Conservation (phyloP, 805 yeast genomes). For the Suhomyces pyralidae region DNA sequence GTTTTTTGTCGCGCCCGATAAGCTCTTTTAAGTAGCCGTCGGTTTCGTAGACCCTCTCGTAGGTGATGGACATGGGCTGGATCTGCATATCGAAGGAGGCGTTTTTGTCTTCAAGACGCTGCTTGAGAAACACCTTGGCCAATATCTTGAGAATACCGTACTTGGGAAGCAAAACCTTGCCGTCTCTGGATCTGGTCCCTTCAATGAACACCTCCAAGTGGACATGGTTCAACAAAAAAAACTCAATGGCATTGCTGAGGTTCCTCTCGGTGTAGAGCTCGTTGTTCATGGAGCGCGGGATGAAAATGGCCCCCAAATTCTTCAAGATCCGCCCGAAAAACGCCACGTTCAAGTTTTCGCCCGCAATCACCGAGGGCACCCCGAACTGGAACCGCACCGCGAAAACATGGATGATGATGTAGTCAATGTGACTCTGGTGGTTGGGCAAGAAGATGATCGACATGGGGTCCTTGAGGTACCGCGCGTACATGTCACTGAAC, state of each 20-base stretch:
- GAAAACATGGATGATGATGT: slow-evolving; percentile 54
- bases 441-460: slow-evolving; percentile 53
- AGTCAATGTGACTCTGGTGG: slow-evolving; percentile 62
- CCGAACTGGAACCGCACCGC: slow-evolving; percentile 53
- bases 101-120: slow-evolving; percentile 19
- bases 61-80: slow-evolving; percentile 57
- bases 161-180: slow-evolving; percentile 60
- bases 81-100: slow-evolving; percentile 32
- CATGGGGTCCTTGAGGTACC: slow-evolving; percentile 39
- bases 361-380: slow-evolving; percentile 58
- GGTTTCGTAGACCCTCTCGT: slow-evolving; percentile 57
- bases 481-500: slow-evolving; percentile 25
- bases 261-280: slow-evolving; percentile 46
- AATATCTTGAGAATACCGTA: slow-evolving; percentile 58
- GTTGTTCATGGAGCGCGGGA: slow-evolving; percentile 47
- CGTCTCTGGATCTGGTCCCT: slow-evolving; percentile 66
- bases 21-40: slow-evolving; percentile 55
- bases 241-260: slow-evolving; percentile 47
- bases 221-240: slow-evolving; percentile 45
- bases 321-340: slow-evolving; percentile 50
- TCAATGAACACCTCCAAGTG: slow-evolving; percentile 61
- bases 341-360: slow-evolving; percentile 63
- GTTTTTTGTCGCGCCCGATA: slow-evolving; percentile 54
- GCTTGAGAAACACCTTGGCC: slow-evolving; percentile 44
- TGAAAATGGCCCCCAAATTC: slow-evolving; percentile 54